Conservation (phyloP, 1,284 basidiomycete genomes). For the Cryptococcus wingfieldii region DNA sequence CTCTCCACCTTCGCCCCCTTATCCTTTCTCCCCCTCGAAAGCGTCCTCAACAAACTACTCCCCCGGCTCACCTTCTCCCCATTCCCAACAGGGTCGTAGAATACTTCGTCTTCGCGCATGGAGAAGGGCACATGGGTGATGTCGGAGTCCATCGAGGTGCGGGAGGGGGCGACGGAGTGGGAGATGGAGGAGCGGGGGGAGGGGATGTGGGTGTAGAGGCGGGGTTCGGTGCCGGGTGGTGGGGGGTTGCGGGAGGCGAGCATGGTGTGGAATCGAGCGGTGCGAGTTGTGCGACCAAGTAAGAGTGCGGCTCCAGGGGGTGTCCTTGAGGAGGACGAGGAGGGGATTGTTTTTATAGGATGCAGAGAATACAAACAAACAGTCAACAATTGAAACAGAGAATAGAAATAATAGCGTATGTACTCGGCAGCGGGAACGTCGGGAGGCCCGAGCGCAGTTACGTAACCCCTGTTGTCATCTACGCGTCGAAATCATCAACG, state of each 20-base stretch:
- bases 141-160: background rate
- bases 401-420: no score
- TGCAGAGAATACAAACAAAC: no score
- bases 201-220: background rate
- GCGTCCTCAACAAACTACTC: background rate
- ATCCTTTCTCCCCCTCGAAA: background rate
- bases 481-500: background rate
- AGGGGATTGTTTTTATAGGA: no score
- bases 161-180: background rate
- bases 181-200: background rate
- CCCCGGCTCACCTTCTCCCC: background rate
- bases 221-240: background rate
- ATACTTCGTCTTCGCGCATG: no score
- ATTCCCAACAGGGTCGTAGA: no score
- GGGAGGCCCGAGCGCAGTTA: no score
- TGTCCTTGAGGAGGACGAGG: no score
- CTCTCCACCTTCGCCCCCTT: background rate
- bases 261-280: background rate
- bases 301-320: no score
- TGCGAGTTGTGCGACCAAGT: no score
- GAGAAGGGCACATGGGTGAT: background rate
- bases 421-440: no score
- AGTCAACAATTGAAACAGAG: no score
- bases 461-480: background rate
- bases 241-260: background rate